Conservation (phyloP, 495 filamentous ascomycete genomes). For the Trichoderma erinaceum region DNA sequence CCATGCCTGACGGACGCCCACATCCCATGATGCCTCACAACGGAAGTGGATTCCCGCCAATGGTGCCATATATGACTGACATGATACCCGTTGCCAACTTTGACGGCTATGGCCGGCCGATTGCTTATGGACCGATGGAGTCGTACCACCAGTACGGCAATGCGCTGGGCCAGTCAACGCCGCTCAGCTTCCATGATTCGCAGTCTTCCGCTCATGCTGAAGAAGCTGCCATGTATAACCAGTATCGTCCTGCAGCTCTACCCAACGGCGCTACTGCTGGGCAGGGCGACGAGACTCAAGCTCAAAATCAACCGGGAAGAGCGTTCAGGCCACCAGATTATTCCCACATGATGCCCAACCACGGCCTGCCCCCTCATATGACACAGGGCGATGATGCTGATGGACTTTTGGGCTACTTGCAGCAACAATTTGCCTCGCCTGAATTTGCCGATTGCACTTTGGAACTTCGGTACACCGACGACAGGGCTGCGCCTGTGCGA, state of each 20-base stretch:
- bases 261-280: slow-evolving; percentile 12
- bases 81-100: slow-evolving; percentile 7
- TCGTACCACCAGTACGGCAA: slow-evolving; percentile 30
- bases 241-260: slow-evolving; percentile 22
- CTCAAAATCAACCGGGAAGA: background rate
- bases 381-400: slow-evolving; percentile 32
- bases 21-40: slow-evolving; percentile 1
- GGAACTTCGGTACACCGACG: slow-evolving; percentile 35
- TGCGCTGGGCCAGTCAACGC: slow-evolving; percentile 42
- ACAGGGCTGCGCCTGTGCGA: slow-evolving; percentile 22
- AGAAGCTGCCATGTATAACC: slow-evolving; percentile 27
- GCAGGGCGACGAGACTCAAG: background rate
- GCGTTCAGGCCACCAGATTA: background rate
- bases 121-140: slow-evolving; percentile 22
- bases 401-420: slow-evolving; percentile 33
- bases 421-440: slow-evolving; percentile 33
- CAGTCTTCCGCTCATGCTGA: slow-evolving; percentile 40
- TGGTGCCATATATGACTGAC: background rate
- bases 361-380: slow-evolving; percentile 17
- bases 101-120: slow-evolving; percentile 9
- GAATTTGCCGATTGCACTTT: slow-evolving; percentile 44
- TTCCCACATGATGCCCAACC: slow-evolving; percentile 8
- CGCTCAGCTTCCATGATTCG: slow-evolving; percentile 50
- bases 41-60: slow-evolving; percentile 10
- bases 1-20: slow-evolving; percentile 12